Evolutionary conservation across 2,329 filamentous ascomycete species (phyloP), one percentile per base, ranked within the genome.

Genomic region (Talaromyces pinophilus): DNA sequence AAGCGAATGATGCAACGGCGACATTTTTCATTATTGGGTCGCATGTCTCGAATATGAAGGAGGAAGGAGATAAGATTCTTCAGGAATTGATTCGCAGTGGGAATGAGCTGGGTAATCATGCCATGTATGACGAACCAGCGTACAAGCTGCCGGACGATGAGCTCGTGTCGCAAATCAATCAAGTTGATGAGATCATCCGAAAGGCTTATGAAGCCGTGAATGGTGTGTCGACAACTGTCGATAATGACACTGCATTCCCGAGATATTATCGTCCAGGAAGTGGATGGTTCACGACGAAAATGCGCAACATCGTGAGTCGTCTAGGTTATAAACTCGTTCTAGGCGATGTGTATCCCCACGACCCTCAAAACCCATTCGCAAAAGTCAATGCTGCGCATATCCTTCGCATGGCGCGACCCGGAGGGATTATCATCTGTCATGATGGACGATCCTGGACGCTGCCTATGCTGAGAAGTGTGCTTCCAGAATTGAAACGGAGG

Each of bases 21-120:
- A 97, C 93, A 0, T 95, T 96, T 77, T 97, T 97, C 77, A 84
- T 96, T 38, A 96, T 97, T 71, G 93, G 93, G 8, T 85, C 85
- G 2, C 92, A 97, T 79, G 88, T 92, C 10, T 71, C 81, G 0
- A 86, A 84, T 1, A 77, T 81, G 2, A 46, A 48, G 17, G 35
- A 63, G 46, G 40, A 38, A 13, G 52, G 62, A 8, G 84, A 89
- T 73, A 79, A 81, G 5, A 77, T 84, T 2, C 81, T 92, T 38
- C 78, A 83, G 52, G 81, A 85, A 46, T 80, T 91, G 1, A 81
- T 91, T n/a, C 80, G 81, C 44, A 81, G 79, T 59, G 88, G 88
- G 25, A 86, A 90, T 76, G 90, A 93, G 81, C 82, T 97, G 3
- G 93, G 86, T 28, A 97, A 97, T 79, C 93, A 97, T 78, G 93